Evolutionary conservation across 2,329 filamentous ascomycete species (phyloP).

Genomic region (Talaromyces marneffei): DNA sequence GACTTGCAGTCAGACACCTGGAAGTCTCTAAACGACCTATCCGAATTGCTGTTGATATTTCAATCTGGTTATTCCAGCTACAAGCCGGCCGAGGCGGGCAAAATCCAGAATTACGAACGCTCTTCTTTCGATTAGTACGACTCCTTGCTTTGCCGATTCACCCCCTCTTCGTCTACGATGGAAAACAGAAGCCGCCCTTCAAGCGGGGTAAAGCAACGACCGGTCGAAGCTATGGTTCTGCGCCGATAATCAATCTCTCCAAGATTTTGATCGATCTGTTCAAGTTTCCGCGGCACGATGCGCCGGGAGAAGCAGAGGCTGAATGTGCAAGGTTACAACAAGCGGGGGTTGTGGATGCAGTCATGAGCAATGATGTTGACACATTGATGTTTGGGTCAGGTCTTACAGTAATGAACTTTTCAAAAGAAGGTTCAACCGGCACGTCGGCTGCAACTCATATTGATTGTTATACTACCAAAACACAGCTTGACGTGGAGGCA

Average conservation of each 20-base stretch:
- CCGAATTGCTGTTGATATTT: conserved; percentile 85
- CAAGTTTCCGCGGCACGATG: conserved; percentile 75
- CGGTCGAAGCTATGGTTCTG: conserved; percentile 52
- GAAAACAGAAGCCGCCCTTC: conserved; percentile 74
- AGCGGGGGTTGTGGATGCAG: conserved; percentile 80
- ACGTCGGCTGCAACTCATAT: conserved; percentile 69
- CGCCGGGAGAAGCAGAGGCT: conserved; percentile 91
- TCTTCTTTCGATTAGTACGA: conserved; percentile 84
- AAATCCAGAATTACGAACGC: conserved; percentile 82
- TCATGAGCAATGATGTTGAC: conserved; percentile 93
- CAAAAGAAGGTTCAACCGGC: conserved; percentile 62
- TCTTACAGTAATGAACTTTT: conserved; percentile 74
- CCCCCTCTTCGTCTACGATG: conserved; percentile 86
- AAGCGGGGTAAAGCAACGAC: conserved; percentile 73
- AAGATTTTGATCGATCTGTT: conserved; percentile 81
- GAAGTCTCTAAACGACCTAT: conserved; percentile 65
- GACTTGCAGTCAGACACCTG: conserved; percentile 72
- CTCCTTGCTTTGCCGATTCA: conserved; percentile 72
- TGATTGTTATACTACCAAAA: conserved; percentile 65
- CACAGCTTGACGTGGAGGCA: conserved; percentile 44
- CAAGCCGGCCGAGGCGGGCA: conserved; percentile 79
- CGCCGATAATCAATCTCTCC: conserved; percentile 63
- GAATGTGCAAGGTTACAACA: conserved; percentile 85
- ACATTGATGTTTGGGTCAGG: conserved; percentile 95
- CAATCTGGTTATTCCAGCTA: conserved; percentile 95